A percentile compares a stretch with the other conserved stretches of the same genome.
Conservation (phyloP, 2,329 filamentous ascomycete genomes). For the Thielaviopsis populi region DNA sequence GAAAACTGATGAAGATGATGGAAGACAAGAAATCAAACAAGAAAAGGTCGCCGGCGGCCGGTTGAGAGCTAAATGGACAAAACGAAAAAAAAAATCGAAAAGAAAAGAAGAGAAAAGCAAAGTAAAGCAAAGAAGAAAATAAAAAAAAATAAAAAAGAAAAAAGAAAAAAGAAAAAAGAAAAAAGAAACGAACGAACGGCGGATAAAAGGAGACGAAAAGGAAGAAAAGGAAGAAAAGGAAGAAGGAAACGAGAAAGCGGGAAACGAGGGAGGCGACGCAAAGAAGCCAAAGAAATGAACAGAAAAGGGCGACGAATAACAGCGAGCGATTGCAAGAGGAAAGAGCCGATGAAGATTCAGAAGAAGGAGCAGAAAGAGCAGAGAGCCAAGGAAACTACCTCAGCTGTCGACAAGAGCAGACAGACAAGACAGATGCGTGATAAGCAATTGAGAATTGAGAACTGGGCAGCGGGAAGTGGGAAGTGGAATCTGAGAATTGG, state of each 20-base stretch:
- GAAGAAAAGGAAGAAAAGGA: constrained; percentile 18
- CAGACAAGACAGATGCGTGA: background rate
- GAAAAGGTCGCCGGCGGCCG: constrained; percentile 14
- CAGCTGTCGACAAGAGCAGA: background rate
- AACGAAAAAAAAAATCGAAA: constrained; percentile 4
- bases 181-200: constrained; percentile 21
- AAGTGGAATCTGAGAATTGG: too few species aligned
- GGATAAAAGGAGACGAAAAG: constrained; percentile 22
- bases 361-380: background rate
- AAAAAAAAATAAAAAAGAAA: constrained; percentile 26
- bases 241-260: constrained; percentile 22
- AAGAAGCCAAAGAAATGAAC: background rate
- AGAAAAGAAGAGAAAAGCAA: constrained; percentile 24
- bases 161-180: constrained; percentile 21
- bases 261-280: constrained; percentile 14
- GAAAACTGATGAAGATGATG: constrained; percentile 5
- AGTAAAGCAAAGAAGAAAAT: constrained; percentile 20
- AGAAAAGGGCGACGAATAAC: background rate
- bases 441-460: background rate
- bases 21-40: constrained; percentile 2
- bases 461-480: too few species aligned
- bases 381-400: background rate
- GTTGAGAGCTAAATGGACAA: constrained; percentile 5
- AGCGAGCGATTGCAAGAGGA: background rate
- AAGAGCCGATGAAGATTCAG: background rate